phyloP scores from a whole-genome alignment of 176 grass and related monocot species.

The Pontederia paniculata region DNA sequence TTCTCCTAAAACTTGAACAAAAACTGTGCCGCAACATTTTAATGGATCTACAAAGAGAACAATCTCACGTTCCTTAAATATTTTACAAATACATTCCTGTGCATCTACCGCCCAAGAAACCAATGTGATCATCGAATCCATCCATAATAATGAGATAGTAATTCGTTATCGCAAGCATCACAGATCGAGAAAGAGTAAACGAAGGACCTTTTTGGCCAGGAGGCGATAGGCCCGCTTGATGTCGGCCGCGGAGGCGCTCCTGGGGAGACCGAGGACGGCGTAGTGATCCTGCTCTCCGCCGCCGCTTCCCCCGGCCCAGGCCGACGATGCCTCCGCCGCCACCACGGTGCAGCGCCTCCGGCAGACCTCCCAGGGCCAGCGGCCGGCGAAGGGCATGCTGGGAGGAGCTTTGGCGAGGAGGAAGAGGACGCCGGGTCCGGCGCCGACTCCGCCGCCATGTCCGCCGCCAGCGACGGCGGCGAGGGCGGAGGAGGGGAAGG shows the following conservation, averaged over 20 bases:
- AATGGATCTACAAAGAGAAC: no score
- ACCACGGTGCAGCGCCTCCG: neutral
- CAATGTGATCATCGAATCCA: no score
- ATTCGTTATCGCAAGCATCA: neutral
- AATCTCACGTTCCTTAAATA: no score
- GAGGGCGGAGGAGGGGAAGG: neutral
- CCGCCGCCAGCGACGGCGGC: neutral
- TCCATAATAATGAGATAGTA: neutral
- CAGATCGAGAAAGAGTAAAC: neutral
- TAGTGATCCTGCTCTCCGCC: conserved; percentile 19
- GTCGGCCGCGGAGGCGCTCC: conserved; percentile 10
- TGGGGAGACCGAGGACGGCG: conserved; percentile 15
- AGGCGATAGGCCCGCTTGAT: conserved; percentile 24
- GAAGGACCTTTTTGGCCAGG: conserved; percentile 24
- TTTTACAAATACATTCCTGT: no score
- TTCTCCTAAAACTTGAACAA: no score
- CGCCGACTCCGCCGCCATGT: neutral
- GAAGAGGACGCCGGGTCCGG: neutral
- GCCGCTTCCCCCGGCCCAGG: neutral
- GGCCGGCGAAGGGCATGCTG: conserved; percentile 6
- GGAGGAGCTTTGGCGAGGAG: neutral
- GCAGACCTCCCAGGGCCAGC: conserved; percentile 14
- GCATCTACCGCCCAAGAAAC: no score
- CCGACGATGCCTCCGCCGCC: neutral
- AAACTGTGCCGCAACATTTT: no score